These are phyloP conservation scores for Secale cereale DNA, from an alignment of 176 grass and related monocot species.

Conservation along the genomic window DNA sequence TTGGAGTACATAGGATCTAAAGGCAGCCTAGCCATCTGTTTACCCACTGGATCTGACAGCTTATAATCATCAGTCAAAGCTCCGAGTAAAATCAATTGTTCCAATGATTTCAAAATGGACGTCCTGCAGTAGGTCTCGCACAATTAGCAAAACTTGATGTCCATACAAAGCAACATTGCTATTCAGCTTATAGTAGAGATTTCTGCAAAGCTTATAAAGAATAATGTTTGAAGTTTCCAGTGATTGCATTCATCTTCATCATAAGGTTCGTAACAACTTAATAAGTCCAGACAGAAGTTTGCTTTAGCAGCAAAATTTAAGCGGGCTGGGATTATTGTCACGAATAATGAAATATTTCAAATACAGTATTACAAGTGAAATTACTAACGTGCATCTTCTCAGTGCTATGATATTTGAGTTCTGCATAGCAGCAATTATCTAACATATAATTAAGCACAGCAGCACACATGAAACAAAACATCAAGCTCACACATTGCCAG, in stretches of 20 bases:
- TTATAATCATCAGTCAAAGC: constrained; percentile 88
- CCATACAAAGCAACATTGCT: neutral
- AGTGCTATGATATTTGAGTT: neutral
- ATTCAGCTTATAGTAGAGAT: neutral
- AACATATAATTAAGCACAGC: neutral
- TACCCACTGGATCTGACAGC: constrained; percentile 74
- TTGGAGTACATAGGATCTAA: constrained; percentile 98
- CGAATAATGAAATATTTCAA: constrained; percentile 13
- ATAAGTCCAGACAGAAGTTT: neutral
- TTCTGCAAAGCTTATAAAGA: neutral
- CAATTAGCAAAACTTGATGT: constrained; percentile 6
- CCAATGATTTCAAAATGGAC: constrained; percentile 91
- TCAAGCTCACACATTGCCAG: neutral
- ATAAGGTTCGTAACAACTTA: neutral
- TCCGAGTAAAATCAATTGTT: constrained; percentile 77
- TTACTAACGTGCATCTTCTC: neutral
- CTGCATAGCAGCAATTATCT: neutral
- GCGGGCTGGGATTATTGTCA: neutral
- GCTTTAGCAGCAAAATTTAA: neutral
- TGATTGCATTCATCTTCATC: neutral
- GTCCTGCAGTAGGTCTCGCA: constrained; percentile 46
- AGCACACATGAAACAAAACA: neutral
- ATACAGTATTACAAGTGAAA: neutral
- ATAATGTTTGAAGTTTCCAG: neutral
- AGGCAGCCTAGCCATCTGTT: constrained; percentile 86